A percentile compares a stretch with the other conserved stretches of the same genome.
phyloP scores from a whole-genome alignment of 495 filamentous ascomycete species.

The Penicillium roqueforti region DNA sequence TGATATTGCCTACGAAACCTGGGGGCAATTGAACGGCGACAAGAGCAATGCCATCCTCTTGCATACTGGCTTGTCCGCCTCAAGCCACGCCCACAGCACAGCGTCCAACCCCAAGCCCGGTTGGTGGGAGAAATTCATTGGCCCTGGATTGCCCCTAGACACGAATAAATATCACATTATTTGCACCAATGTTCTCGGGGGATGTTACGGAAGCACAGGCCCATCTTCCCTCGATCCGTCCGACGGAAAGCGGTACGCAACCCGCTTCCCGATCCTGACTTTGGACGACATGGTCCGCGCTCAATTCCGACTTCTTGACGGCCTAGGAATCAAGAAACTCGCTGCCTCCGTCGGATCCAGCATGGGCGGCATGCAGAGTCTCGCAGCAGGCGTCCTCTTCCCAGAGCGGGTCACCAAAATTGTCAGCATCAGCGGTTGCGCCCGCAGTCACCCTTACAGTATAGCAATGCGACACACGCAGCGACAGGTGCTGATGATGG shows the following conservation, averaged over 20 bases:
- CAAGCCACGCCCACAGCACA: constrained; percentile 92
- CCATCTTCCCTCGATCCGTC: constrained; percentile 85
- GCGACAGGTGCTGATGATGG: constrained; percentile 97
- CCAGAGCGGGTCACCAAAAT: constrained; percentile 75
- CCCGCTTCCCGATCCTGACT: constrained; percentile 93
- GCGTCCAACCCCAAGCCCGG: constrained; percentile 77
- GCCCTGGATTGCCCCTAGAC: constrained; percentile 78
- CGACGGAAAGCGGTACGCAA: constrained; percentile 84
- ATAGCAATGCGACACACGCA: constrained; percentile 99
- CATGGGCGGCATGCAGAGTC: constrained; percentile 98
- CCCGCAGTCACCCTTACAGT: constrained; percentile 93
- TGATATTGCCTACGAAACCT: constrained; percentile 88
- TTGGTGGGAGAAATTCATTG: constrained; percentile 99
- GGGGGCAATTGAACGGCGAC: constrained; percentile 77
- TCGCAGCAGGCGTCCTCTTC: constrained; percentile 86
- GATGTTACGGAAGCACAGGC: constrained; percentile 94
- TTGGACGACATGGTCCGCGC: constrained; percentile 97
- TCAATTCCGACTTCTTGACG: constrained; percentile 86
- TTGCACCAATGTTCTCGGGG: constrained; percentile 94
- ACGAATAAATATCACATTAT: constrained; percentile 90
- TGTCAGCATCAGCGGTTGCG: constrained; percentile 89
- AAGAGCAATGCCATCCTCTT: constrained; percentile 88
- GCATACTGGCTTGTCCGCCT: constrained; percentile 91
- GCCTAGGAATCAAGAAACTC: constrained; percentile 70
- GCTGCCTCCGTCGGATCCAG: constrained; percentile 93